These are phyloP conservation scores for Monascus purpureus DNA, from an alignment of 495 filamentous ascomycete species.

Conservation along the genomic window DNA sequence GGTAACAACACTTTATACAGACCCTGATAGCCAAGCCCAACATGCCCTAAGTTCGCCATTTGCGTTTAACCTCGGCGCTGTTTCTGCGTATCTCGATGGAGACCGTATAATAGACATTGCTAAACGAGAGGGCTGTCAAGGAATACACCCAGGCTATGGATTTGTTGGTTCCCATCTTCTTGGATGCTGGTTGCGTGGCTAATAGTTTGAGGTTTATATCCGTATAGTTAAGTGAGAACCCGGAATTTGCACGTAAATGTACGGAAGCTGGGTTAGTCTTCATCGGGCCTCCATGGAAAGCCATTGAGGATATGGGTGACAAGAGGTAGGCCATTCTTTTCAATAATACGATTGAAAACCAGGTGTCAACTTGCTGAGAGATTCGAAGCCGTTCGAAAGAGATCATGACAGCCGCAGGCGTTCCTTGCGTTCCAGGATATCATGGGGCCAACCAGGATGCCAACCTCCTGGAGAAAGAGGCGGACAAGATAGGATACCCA, in stretches of 20 bases:
- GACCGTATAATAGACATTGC: conserved; percentile 82
- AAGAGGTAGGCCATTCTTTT: conserved; percentile 46
- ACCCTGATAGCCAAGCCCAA: conserved; percentile 74
- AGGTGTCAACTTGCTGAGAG: conserved; percentile 4
- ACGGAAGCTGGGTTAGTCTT: conserved; percentile 85
- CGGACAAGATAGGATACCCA: conserved; percentile 73
- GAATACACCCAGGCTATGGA: conserved; percentile 92
- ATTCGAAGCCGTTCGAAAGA: conserved; percentile 58
- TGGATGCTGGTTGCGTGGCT: not conserved
- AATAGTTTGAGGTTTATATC: not conserved
- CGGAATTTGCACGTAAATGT: conserved; percentile 76
- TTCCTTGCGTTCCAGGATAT: conserved; percentile 93
- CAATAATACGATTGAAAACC: not conserved
- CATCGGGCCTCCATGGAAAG: conserved; percentile 81
- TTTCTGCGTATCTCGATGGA: conserved; percentile 80
- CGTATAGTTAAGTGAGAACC: conserved; percentile 66
- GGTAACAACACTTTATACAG: conserved; percentile 89
- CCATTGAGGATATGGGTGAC: conserved; percentile 96
- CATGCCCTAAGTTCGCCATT: conserved; percentile 77
- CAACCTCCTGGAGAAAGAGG: conserved; percentile 53
- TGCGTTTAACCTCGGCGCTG: conserved; percentile 66
- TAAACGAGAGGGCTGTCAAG: conserved; percentile 69
- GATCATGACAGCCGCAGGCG: conserved; percentile 86
- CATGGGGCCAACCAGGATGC: conserved; percentile 77
- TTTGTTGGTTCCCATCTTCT: conserved; percentile 45